Evolutionary conservation across 495 filamentous ascomycete species (phyloP).

Genomic region (Penicillium pancosmium): DNA sequence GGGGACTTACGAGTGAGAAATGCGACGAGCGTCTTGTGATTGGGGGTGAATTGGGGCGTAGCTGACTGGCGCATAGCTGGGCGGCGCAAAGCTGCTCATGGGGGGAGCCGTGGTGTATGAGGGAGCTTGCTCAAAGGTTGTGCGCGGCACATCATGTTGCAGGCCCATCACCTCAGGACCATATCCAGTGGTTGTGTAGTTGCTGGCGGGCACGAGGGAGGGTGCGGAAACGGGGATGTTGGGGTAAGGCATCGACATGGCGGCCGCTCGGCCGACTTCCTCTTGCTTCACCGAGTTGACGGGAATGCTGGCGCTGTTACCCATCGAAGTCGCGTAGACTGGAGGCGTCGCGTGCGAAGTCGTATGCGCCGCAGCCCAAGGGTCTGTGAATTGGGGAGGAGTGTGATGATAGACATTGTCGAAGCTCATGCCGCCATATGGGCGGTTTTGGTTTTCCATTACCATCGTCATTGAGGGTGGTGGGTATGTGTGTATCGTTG

Average conservation of each 20-base stretch:
- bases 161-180: slow-evolving; percentile 72
- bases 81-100: slow-evolving; percentile 65
- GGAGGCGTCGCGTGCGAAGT: slow-evolving; percentile 58
- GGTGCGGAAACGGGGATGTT: slow-evolving; percentile 71
- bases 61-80: slow-evolving; percentile 54
- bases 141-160: slow-evolving; percentile 65
- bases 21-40: slow-evolving; percentile 69
- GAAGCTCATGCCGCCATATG: slow-evolving; percentile 79
- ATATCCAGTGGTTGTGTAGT: slow-evolving; percentile 67
- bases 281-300: slow-evolving; percentile 59
- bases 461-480: slow-evolving; percentile 75
- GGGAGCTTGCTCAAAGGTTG: slow-evolving; percentile 58
- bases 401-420: slow-evolving; percentile 74
- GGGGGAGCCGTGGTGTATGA: slow-evolving; percentile 70
- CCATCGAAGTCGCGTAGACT: slow-evolving; percentile 60
- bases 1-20: slow-evolving; percentile 84
- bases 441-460: slow-evolving; percentile 83
- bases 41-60: slow-evolving; percentile 56
- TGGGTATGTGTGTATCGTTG: slow-evolving; percentile 14
- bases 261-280: slow-evolving; percentile 59
- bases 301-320: slow-evolving; percentile 57
- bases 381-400: slow-evolving; percentile 88
- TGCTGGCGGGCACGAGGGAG: slow-evolving; percentile 68
- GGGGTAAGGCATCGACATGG: slow-evolving; percentile 74
- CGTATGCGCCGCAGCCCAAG: slow-evolving; percentile 70